phyloP scores from a whole-genome alignment of 2,329 filamentous ascomycete species.

The Diaporthe amygdali region DNA sequence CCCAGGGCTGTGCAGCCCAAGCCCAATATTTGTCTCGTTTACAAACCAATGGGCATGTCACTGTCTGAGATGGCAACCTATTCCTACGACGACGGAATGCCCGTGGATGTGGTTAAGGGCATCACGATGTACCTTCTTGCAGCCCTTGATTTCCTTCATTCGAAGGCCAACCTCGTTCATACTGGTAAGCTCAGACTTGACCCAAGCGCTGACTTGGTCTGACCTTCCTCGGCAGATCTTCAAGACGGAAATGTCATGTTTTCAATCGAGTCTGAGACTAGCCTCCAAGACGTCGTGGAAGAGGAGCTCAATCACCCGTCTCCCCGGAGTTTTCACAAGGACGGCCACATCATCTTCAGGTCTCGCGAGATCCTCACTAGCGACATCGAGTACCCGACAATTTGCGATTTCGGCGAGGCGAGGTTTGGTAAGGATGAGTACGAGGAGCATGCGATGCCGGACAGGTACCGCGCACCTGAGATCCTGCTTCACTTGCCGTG shows the following conservation, averaged over 20 bases:
- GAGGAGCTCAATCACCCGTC: slow-evolving; percentile 10
- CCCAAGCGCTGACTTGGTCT: no score
- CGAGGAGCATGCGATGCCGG: slow-evolving; percentile 20
- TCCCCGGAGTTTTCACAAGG: slow-evolving; percentile 16
- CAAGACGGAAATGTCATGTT: slow-evolving; percentile 24
- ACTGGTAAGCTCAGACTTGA: no score
- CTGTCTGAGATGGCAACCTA: neutral
- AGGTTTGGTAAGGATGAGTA: slow-evolving; percentile 14
- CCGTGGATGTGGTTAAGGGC: neutral
- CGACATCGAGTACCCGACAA: neutral
- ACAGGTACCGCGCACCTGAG: slow-evolving; percentile 17
- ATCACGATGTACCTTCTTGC: neutral
- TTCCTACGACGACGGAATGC: neutral
- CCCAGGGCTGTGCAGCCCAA: neutral
- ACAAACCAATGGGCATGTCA: neutral
- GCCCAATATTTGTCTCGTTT: slow-evolving; percentile 12
- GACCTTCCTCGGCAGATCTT: no score
- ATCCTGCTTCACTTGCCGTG: slow-evolving; percentile 15
- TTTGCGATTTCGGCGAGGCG: slow-evolving; percentile 22
- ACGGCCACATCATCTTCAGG: slow-evolving; percentile 1
- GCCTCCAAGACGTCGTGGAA: slow-evolving; percentile 9
- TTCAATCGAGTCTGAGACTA: neutral
- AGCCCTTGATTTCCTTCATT: neutral
- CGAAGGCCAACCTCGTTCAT: slow-evolving; percentile 15
- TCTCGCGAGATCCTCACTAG: neutral